These are phyloP conservation scores for Chaetomiaceae sp. DNA, from an alignment of 2,329 filamentous ascomycete genomes.

Conservation along the genomic window DNA sequence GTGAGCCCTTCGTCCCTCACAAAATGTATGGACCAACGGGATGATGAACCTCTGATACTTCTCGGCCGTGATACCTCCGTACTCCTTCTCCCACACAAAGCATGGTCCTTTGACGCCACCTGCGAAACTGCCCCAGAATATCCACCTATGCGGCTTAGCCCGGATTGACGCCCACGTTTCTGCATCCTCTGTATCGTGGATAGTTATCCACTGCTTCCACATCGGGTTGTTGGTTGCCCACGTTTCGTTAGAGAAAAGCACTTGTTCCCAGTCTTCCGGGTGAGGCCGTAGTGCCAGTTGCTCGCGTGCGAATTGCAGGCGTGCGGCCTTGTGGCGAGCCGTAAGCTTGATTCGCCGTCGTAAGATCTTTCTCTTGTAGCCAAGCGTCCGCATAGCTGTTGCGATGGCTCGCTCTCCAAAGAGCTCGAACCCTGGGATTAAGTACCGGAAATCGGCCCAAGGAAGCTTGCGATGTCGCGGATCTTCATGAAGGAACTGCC, in stretches of 20 bases:
- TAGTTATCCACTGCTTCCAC: conserved; percentile 7
- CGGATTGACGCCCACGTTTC: conserved; percentile 1
- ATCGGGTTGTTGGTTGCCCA: conserved; percentile 5
- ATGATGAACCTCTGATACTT: conserved; percentile 9
- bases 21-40: conserved; percentile 5
- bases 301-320: conserved; percentile 1
- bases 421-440: not conserved
- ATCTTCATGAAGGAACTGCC: not conserved
- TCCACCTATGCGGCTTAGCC: conserved; percentile 5
- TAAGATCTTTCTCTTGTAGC: not conserved
- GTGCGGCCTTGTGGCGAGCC: not conserved
- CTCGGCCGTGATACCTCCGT: conserved; percentile 2
- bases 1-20: not conserved
- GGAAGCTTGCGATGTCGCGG: not conserved
- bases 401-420: not conserved
- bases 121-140: conserved; percentile 11
- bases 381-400: not conserved
- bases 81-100: conserved; percentile 10
- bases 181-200: not conserved
- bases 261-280: conserved; percentile 7
- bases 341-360: not conserved
- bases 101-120: not conserved
- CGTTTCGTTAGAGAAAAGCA: conserved; percentile 10
- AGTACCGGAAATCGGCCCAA: conserved; percentile 1
- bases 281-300: conserved; percentile 1